phyloP scores from a whole-genome alignment of 2,329 filamentous ascomycete species.

The Aspergillus latus region DNA sequence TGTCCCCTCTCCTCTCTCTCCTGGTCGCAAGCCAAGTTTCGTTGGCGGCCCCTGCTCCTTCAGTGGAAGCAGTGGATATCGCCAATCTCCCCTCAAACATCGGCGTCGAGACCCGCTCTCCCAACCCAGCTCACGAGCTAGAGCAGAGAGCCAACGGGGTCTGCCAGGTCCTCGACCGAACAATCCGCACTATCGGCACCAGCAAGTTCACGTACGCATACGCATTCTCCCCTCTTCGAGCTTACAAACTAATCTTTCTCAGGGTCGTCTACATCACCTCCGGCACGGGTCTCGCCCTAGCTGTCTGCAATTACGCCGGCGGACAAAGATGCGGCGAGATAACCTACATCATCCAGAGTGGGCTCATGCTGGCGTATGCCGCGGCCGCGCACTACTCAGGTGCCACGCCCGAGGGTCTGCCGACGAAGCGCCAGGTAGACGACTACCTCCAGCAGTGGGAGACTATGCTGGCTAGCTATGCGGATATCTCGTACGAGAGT shows the following conservation, averaged over 20 bases:
- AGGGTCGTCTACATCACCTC: not conserved
- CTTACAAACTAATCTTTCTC: not conserved
- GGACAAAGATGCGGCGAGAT: not conserved
- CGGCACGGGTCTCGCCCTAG: not conserved
- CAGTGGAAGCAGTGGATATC: not conserved
- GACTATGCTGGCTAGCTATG: not conserved
- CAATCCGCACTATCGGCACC: not conserved
- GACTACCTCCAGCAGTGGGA: not conserved
- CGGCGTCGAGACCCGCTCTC: not conserved
- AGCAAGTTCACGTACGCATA: not conserved
- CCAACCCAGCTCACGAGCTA: not conserved
- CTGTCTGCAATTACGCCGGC: not conserved
- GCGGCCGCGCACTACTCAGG: not conserved
- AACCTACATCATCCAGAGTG: not conserved
- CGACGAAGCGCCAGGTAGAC: not conserved
- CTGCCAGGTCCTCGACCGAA: not conserved
- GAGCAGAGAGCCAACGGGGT: not conserved
- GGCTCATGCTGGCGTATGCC: not conserved
- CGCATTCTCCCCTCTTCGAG: not conserved
- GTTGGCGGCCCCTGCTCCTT: not conserved
- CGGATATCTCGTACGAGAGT: not conserved
- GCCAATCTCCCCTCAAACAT: not conserved
- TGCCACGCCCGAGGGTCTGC: not conserved
- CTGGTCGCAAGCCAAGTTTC: not conserved
- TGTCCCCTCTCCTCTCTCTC: not conserved